Evolutionary conservation across 139 green algal genomes (phyloP).

Genomic region (Diplosphaera chodatii): DNA sequence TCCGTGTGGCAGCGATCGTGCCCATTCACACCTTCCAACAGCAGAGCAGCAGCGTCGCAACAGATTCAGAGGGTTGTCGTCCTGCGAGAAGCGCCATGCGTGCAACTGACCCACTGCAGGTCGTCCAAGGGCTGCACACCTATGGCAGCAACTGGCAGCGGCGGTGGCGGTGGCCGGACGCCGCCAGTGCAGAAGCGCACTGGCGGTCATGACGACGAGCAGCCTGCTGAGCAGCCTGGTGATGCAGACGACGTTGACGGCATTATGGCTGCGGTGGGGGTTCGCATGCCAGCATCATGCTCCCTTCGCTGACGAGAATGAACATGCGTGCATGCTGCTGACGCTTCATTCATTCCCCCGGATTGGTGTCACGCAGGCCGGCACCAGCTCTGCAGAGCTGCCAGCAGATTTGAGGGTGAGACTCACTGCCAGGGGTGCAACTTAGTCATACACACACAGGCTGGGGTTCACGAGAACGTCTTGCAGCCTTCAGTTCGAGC

Average conservation of each 20-base stretch:
- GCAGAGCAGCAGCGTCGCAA: no score
- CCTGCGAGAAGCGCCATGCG: no score
- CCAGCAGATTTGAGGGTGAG: conserved; percentile 15
- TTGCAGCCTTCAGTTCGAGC: not conserved
- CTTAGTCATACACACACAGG: not conserved
- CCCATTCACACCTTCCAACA: no score
- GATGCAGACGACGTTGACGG: not conserved
- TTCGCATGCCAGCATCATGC: no score
- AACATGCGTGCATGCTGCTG: not conserved
- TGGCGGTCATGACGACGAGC: not conserved
- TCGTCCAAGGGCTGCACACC: conserved; percentile 32
- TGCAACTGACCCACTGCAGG: conserved; percentile 20
- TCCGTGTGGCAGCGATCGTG: no score
- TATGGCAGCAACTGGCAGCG: not conserved
- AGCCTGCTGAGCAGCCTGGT: not conserved
- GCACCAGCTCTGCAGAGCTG: conserved; percentile 7
- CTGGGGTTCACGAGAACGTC: not conserved
- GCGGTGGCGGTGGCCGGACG: not conserved
- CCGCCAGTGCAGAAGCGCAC: not conserved
- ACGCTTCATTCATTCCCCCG: no score
- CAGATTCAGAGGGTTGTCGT: no score
- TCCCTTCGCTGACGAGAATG: no score
- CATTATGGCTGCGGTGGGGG: not conserved
- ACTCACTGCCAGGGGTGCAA: not conserved
- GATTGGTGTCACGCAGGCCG: conserved; percentile 13